Evolutionary conservation across 371 early-diverging fungal species (phyloP), one percentile per base, ranked within the genome.

Genomic region (Actinomucor elegans): DNA sequence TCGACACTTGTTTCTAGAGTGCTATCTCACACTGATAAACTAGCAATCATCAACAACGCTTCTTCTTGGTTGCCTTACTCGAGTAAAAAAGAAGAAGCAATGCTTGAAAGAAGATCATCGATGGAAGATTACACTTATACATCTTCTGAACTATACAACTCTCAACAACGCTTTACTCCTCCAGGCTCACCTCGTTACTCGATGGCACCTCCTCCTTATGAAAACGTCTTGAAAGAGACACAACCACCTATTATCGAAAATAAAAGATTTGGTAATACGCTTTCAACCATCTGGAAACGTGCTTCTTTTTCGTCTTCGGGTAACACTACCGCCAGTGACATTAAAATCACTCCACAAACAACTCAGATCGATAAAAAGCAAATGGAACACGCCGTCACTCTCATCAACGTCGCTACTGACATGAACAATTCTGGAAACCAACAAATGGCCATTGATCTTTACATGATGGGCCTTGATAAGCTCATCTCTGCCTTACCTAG

Each of bases 401-500:
- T 81, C 3, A 60, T 78, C 7, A 73, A 71, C 28, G 61, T 78
- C 3, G 74, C 79, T 6, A 57, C 75, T 14, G 77, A 81, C 18
- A 75, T 75, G 53, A 76, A 70, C 34, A 67, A 72, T 15, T 48
- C 61, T 15, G 63, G 64, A n/a, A 64, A 75, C 32, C 77, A 72
- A 34, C 43, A 57, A 20, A 67, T 67, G 57, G 77, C 79, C 0
- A 63, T 79, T 31, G 81, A 79, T 49, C 64, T 81, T n/a, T 81
- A 81, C 21, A 48, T 81, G 50, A 68, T 75, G 57, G 72, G 73
- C 6, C 41, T 81, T 18, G 77, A 70, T 15, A 73, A 67, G 5
- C n/a, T 79, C 50, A 49, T 81, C 36, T 61, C 71, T 50, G 73
- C 81, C 20, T 55, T 81, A n/a, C 77, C 81, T 34, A 56, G 81